These are phyloP conservation scores for Neolecta irregularis DNA, from an alignment of 1,139 yeast genomes.

Conservation along the genomic window DNA sequence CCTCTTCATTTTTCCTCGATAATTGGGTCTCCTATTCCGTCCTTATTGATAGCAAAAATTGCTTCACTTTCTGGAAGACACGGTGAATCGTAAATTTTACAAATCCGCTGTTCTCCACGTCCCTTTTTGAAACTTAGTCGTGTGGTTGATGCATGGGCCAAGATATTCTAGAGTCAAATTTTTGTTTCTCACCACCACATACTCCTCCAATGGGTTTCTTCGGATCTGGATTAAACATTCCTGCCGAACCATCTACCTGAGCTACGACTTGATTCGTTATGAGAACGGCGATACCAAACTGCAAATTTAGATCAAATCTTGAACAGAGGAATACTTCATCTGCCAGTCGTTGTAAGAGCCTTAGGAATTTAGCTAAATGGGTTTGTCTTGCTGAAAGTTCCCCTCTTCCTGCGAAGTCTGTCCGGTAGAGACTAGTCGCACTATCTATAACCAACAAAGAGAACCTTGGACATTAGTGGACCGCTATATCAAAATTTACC, in stretches of 20 bases:
- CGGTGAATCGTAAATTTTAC: conserved; percentile 89
- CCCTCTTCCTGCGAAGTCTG: conserved; percentile 92
- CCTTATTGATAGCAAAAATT: conserved; percentile 88
- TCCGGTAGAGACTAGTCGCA: conserved; percentile 88
- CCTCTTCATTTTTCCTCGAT: conserved; percentile 14
- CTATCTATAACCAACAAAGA: conserved; percentile 79
- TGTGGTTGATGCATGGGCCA: conserved; percentile 94
- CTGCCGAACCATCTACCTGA: conserved; percentile 83
- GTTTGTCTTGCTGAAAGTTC: conserved; percentile 90
- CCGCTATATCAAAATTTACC: conserved; percentile 33
- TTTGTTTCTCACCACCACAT: conserved; percentile 4
- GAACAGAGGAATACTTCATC: conserved; percentile 40
- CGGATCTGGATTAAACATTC: conserved; percentile 87
- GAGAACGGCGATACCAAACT: conserved; percentile 92
- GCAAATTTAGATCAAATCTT: neutral
- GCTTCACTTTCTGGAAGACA: conserved; percentile 92
- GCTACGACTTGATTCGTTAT: conserved; percentile 97
- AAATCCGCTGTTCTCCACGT: conserved; percentile 77
- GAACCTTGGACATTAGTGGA: conserved; percentile 16
- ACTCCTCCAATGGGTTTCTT: conserved; percentile 94
- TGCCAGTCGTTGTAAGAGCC: conserved; percentile 80
- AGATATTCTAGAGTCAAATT: conserved; percentile 38
- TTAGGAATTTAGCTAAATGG: conserved; percentile 86
- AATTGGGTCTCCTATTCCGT: conserved; percentile 86
- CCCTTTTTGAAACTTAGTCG: conserved; percentile 82